Base-by-base conservation (phyloP, 495 filamentous ascomycete species). In the Stereocaulon alpinum region DNA sequence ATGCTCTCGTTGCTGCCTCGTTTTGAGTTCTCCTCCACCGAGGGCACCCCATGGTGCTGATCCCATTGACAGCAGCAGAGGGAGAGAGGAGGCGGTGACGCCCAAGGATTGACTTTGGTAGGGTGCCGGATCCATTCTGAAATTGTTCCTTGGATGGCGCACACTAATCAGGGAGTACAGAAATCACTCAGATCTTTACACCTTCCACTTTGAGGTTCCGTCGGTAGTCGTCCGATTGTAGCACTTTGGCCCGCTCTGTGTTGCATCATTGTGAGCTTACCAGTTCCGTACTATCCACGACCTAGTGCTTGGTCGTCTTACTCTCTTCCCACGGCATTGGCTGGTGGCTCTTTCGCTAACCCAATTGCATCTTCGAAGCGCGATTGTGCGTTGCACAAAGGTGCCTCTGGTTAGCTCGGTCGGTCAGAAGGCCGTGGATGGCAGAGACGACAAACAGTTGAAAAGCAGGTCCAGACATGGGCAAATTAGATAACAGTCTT, bases 11-110 rank as follows among this genome's bases (percentile, higher is more conserved):
- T 69, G 61, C 63, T 74, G 71, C 54, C 65, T 63, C 17, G 74
- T 77, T 70, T 82, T 80, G 74, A 87, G 86, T 48, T 74, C 72
- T 41, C 86, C 86, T n/a, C 76, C 72, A 34, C 80, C 83, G 2
- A 91, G 70, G 0, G 81, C 73, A 5, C 81, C 82, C 79, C 81
- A 89, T 0, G 84, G 84, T 12, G 73, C 74, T 0, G 89, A 56
- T 0, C 71, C 84, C 86, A 91, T 89, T n/a, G 18, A 86, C 74
- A 1, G 73, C 72, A 5, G 83, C 83, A 6, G 72, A 76, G 20
- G 83, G 83, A 5, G 83, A 74, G 2, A 85, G 75, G 49, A 83
- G 68, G 18, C 83, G 78, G 64, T 85, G 82, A 61, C 79, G 74
- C 60, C 71, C 80, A 45, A 86, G 72, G 20, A 71, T 72, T 47